phyloP scores from a whole-genome alignment of 495 filamentous ascomycete species.

The Cercophora newfieldiana region DNA sequence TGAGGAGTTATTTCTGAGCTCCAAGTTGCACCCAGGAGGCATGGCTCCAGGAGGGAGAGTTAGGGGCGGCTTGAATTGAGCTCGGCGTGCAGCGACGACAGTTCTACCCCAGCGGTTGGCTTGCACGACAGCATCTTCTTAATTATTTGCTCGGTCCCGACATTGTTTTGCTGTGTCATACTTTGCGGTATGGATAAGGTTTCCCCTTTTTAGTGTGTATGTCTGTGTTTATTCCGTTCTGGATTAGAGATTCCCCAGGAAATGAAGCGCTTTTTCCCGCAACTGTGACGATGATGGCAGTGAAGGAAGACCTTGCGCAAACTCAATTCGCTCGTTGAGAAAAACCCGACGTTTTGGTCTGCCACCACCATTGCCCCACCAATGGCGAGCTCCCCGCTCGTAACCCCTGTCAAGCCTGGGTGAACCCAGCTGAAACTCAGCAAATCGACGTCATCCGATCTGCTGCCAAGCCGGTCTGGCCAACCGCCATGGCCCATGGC shows the following conservation, averaged over 20 bases:
- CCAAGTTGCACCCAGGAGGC: too few species aligned
- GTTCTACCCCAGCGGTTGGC: too few species aligned
- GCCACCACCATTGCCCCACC: neutral
- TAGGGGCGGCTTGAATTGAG: too few species aligned
- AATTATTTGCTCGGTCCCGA: too few species aligned
- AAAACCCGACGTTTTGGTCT: neutral
- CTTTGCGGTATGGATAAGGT: neutral
- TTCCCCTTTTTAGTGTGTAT: neutral
- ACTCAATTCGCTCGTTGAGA: neutral
- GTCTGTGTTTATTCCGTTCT: neutral
- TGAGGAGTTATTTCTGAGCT: constrained; percentile 53
- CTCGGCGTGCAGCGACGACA: too few species aligned
- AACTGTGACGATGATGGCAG: neutral
- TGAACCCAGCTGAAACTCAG: constrained; percentile 11
- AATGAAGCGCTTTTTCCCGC: neutral
- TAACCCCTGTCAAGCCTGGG: constrained; percentile 2
- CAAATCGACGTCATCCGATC: constrained; percentile 14
- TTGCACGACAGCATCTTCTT: too few species aligned
- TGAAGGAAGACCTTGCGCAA: neutral
- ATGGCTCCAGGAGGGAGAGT: too few species aligned
- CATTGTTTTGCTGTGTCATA: neutral
- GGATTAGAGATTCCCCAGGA: neutral
- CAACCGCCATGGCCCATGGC: neutral
- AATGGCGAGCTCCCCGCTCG: neutral
- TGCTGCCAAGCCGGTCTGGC: constrained; percentile 12